These are phyloP conservation scores for Lachnellula occidentalis DNA, from an alignment of 2,329 filamentous ascomycete species.

Conservation along the genomic window DNA sequence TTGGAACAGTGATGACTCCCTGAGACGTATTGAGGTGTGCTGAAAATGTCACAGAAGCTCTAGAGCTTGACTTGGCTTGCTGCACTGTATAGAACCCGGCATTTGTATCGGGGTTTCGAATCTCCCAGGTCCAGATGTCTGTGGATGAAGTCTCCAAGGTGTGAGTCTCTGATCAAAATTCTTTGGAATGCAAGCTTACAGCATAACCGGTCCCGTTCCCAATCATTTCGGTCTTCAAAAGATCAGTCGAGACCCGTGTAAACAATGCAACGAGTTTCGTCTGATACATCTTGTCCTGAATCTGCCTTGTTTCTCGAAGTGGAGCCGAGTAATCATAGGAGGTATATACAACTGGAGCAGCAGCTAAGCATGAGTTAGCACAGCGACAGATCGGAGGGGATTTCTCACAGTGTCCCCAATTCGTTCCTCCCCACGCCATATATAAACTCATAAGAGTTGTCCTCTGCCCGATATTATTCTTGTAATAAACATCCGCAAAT, in stretches of 20 bases:
- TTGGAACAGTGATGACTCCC: conserved; percentile 38
- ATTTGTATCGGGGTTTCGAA: conserved; percentile 45
- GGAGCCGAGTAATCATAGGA: conserved; percentile 43
- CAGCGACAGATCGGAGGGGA: neutral
- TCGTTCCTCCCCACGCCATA: conserved; percentile 50
- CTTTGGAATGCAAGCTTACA: conserved; percentile 14
- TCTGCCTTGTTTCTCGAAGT: conserved; percentile 47
- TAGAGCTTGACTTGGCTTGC: conserved; percentile 41
- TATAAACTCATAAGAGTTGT: conserved; percentile 45
- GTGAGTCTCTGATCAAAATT: conserved; percentile 6
- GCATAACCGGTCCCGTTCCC: conserved; percentile 49
- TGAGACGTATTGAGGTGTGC: conserved; percentile 43
- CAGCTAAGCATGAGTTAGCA: conserved; percentile 25
- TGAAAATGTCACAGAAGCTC: conserved; percentile 40
- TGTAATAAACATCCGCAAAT: conserved; percentile 52
- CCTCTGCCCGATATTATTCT: conserved; percentile 48
- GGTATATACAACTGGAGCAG: conserved; percentile 44
- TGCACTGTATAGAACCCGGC: conserved; percentile 47
- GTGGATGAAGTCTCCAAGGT: conserved; percentile 29
- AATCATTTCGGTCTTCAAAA: conserved; percentile 47
- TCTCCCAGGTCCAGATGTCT: conserved; percentile 44
- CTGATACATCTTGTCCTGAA: conserved; percentile 47
- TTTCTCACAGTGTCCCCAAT: conserved; percentile 45
- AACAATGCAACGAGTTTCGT: conserved; percentile 51
- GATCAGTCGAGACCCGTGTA: conserved; percentile 44